Percentiles rank a stretch among this genome's conserved stretches.
Evolutionary conservation across 768 basidiomycete genomes (phyloP).

Genomic region (Podaxis sp.): DNA sequence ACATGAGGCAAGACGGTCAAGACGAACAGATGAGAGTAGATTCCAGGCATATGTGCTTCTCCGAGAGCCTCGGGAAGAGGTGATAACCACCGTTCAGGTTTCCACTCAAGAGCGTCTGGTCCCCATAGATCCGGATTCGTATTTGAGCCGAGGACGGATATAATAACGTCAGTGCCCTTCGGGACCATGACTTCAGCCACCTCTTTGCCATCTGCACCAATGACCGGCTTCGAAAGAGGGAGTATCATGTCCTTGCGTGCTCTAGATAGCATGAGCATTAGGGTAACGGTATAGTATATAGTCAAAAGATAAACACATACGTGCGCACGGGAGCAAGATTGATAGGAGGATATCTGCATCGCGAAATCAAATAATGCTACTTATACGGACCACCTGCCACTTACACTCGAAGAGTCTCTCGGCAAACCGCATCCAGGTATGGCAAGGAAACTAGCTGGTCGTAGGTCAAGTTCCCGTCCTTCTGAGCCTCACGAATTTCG

Average conservation of each 20-base stretch:
- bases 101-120: constrained; percentile 42
- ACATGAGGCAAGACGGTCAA: too few relatives aligned
- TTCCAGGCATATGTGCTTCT: constrained; percentile 31
- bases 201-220: not conserved
- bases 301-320: too few relatives aligned
- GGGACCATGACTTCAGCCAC: constrained; percentile 23
- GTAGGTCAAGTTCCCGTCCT: constrained; percentile 27
- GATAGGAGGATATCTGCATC: too few relatives aligned
- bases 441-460: constrained; percentile 35
- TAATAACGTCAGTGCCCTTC: constrained; percentile 24
- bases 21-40: constrained; percentile 25
- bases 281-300: too few relatives aligned
- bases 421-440: constrained; percentile 38
- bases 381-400: constrained; percentile 3
- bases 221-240: constrained; percentile 11
- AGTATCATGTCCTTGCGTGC: constrained; percentile 22
- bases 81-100: constrained; percentile 43
- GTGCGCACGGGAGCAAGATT: too few relatives aligned
- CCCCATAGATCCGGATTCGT: constrained; percentile 16
- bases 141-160: constrained; percentile 5
- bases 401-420: constrained; percentile 37
- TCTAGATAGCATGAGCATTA: constrained; percentile 5
- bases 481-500: constrained; percentile 23
- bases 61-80: constrained; percentile 28
- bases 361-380: too few relatives aligned